Evolutionary conservation across 2,329 filamentous ascomycete species (phyloP).

Genomic region (Parastagonospora nodorum): DNA sequence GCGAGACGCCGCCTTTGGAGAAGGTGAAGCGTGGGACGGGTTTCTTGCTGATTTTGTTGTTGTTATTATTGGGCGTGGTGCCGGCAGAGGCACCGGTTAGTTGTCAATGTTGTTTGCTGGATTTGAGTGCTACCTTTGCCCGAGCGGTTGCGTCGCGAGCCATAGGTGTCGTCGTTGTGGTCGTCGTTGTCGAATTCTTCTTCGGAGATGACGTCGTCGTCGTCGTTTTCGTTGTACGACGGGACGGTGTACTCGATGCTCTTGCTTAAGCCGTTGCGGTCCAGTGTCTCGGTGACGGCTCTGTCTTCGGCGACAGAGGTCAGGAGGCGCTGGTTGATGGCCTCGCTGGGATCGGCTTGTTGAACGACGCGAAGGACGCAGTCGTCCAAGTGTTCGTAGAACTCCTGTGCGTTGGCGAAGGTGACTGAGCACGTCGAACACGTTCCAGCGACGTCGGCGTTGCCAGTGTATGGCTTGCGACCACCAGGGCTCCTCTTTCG

Average conservation of each 20-base stretch:
- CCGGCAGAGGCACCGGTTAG: constrained; percentile 49
- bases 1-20: constrained; percentile 73
- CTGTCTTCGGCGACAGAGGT: constrained; percentile 48
- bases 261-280: constrained; percentile 46
- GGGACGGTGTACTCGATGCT: constrained; percentile 53
- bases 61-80: constrained; percentile 6
- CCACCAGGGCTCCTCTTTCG: constrained; percentile 68
- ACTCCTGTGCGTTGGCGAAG: constrained; percentile 89
- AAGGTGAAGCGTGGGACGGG: constrained; percentile 63
- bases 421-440: constrained; percentile 89
- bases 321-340: constrained; percentile 50
- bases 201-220: constrained; percentile 60
- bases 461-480: constrained; percentile 71
- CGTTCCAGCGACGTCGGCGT: constrained; percentile 75
- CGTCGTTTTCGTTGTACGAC: constrained; percentile 59
- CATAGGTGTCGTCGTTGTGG: constrained; percentile 60
- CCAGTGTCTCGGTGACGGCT: constrained; percentile 46
- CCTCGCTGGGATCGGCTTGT: constrained; percentile 49
- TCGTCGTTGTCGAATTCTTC: constrained; percentile 59
- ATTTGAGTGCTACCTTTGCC: constrained; percentile 55
- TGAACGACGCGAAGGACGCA: constrained; percentile 67
- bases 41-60: constrained; percentile 46
- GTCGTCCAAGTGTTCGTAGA: constrained; percentile 91
- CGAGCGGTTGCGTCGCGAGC: constrained; percentile 51
- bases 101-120: constrained; percentile 59